These are phyloP conservation scores for Pyrenophora tritici-repentis DNA, from an alignment of 2,329 filamentous ascomycete genomes.

Conservation along the genomic window DNA sequence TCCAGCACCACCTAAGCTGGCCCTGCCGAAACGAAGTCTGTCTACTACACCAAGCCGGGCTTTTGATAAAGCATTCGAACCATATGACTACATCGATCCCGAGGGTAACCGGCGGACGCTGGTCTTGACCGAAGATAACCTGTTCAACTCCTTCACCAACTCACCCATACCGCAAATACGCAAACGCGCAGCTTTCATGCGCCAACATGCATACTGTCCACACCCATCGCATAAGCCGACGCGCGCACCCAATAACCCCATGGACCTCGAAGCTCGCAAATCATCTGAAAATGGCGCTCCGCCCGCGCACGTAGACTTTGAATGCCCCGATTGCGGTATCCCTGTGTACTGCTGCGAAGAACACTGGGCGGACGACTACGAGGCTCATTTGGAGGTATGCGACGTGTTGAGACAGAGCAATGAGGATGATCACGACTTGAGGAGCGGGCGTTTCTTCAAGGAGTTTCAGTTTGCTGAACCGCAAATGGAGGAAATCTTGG, in stretches of 20 bases:
- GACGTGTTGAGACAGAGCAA: slow-evolving; percentile 92
- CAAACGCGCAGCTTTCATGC: slow-evolving; percentile 85
- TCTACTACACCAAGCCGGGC: slow-evolving; percentile 38
- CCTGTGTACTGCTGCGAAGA: slow-evolving; percentile 92
- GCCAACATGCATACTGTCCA: slow-evolving; percentile 89
- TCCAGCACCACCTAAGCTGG: slow-evolving; percentile 29
- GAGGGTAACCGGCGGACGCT: slow-evolving; percentile 41
- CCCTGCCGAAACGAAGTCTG: slow-evolving; percentile 33
- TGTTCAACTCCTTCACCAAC: slow-evolving; percentile 89
- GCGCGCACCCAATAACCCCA: slow-evolving; percentile 66
- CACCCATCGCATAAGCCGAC: slow-evolving; percentile 85
- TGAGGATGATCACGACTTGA: slow-evolving; percentile 94
- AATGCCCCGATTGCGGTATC: slow-evolving; percentile 94
- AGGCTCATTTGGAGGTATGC: slow-evolving; percentile 88
- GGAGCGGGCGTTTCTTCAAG: slow-evolving; percentile 87
- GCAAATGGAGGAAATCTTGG: slow-evolving; percentile 87
- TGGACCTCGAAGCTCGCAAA: slow-evolving; percentile 67
- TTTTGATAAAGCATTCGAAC: slow-evolving; percentile 40
- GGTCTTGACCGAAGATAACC: slow-evolving; percentile 72
- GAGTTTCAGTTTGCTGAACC: slow-evolving; percentile 90
- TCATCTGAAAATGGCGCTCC: slow-evolving; percentile 61
- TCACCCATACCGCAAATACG: slow-evolving; percentile 90
- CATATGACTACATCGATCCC: slow-evolving; percentile 43
- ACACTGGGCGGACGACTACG: slow-evolving; percentile 96
- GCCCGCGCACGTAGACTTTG: slow-evolving; percentile 84